Conservation (phyloP, 345 rosid genomes). For the Eucalyptus regnans region DNA sequence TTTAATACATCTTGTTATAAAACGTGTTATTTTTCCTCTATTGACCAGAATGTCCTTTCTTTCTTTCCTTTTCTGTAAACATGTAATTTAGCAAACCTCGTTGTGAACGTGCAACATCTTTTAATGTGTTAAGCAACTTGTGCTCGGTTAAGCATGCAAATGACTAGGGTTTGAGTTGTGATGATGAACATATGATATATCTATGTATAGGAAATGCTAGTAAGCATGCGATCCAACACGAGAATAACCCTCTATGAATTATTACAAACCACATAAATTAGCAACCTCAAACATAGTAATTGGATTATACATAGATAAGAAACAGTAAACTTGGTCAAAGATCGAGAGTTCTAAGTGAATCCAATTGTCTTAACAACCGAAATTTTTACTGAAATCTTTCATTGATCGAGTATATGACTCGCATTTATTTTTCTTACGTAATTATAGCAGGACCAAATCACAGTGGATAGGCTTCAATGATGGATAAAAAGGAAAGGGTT, state of each 20-base stretch:
- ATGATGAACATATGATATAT: no score
- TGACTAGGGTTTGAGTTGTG: no score
- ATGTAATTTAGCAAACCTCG: no score
- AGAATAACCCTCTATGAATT: neutral
- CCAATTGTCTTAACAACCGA: neutral
- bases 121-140: no score
- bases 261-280: neutral
- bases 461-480: no score
- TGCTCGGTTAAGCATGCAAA: no score
- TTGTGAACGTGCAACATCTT: no score
- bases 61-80: no score
- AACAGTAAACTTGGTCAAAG: neutral
- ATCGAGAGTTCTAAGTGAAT: neutral
- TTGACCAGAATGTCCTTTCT: no score
- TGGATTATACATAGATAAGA: neutral
- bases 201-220: neutral
- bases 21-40: no score
- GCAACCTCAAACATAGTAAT: neutral
- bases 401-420: neutral
- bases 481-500: no score
- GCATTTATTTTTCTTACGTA: neutral
- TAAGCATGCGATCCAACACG: neutral
- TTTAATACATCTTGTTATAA: no score
- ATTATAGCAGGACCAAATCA: neutral
- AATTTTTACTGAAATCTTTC: neutral